Conservation (phyloP, 768 basidiomycete species). For the Asterophora lycoperdoides region DNA sequence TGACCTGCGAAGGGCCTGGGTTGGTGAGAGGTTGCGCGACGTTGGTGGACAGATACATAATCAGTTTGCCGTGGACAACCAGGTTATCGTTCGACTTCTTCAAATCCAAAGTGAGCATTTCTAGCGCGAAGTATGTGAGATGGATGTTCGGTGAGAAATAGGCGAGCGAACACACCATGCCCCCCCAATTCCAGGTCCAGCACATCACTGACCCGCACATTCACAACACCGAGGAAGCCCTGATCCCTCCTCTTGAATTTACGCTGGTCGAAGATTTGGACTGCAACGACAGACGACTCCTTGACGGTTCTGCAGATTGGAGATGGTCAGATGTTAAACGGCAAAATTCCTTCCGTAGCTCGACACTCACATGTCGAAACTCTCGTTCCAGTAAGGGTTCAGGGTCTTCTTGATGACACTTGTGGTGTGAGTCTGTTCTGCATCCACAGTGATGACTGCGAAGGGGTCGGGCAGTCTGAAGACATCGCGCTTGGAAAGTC, state of each 20-base stretch:
- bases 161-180: conserved; percentile 63
- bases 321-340: conserved; percentile 2
- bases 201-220: conserved; percentile 85
- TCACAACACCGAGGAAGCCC: conserved; percentile 97
- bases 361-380: conserved; percentile 84
- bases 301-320: conserved; percentile 73
- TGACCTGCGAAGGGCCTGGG: conserved; percentile 71
- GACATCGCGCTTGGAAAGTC: conserved; percentile 89
- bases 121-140: conserved; percentile 40
- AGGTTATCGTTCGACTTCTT: conserved; percentile 99
- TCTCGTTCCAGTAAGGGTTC: conserved; percentile 97
- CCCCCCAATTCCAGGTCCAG: conserved; percentile 90
- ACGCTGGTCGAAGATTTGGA: conserved; percentile 98
- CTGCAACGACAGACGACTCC: conserved; percentile 95
- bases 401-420: conserved; percentile 95
- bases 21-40: conserved; percentile 79
- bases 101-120: conserved; percentile 94
- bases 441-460: conserved; percentile 97
- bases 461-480: conserved; percentile 97
- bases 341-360: background rate
- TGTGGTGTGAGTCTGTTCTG: conserved; percentile 95
- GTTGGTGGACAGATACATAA: conserved; percentile 94
- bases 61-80: conserved; percentile 95
- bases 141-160: background rate
- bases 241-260: conserved; percentile 99